Evolutionary conservation across 2,329 filamentous ascomycete species (phyloP).

Genomic region (Trichoderma koningii): DNA sequence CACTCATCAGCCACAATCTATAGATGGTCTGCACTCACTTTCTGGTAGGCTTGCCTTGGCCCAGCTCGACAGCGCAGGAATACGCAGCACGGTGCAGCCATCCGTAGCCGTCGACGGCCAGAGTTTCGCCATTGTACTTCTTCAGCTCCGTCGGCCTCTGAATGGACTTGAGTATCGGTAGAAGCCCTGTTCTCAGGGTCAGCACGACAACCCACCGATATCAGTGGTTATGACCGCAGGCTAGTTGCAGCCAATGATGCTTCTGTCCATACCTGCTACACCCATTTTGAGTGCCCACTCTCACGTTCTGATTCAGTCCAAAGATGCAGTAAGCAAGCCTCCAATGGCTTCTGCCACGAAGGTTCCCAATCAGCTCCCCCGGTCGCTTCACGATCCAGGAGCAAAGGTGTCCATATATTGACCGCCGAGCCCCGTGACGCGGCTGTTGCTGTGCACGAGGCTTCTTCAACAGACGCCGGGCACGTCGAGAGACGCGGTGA

Average conservation of each 20-base stretch:
- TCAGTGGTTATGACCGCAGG: neutral
- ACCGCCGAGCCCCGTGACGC: slow-evolving; percentile 1
- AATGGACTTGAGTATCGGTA: slow-evolving; percentile 93
- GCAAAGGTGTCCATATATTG: neutral
- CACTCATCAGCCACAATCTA: neutral
- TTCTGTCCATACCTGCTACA: slow-evolving; percentile 39
- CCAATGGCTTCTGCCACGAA: neutral
- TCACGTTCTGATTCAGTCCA: neutral
- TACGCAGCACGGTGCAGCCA: slow-evolving; percentile 96
- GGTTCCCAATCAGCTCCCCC: neutral
- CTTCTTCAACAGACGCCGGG: slow-evolving; percentile 13
- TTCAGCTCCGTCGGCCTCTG: slow-evolving; percentile 86
- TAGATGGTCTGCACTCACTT: no score
- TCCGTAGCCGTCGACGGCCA: slow-evolving; percentile 96
- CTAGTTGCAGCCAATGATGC: neutral
- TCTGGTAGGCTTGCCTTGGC: slow-evolving; percentile 80
- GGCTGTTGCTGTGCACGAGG: slow-evolving; percentile 23
- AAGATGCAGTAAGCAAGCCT: neutral
- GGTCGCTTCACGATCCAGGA: neutral
- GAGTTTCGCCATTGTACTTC: slow-evolving; percentile 81
- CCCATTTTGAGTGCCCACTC: slow-evolving; percentile 37
- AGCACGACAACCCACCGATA: slow-evolving; percentile 26
- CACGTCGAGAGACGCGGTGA: slow-evolving; percentile 5
- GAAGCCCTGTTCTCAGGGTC: slow-evolving; percentile 62
- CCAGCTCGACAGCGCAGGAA: slow-evolving; percentile 87